These are phyloP conservation scores for Reticulascus tulasneorum DNA, from an alignment of 2,329 filamentous ascomycete species.

Conservation along the genomic window DNA sequence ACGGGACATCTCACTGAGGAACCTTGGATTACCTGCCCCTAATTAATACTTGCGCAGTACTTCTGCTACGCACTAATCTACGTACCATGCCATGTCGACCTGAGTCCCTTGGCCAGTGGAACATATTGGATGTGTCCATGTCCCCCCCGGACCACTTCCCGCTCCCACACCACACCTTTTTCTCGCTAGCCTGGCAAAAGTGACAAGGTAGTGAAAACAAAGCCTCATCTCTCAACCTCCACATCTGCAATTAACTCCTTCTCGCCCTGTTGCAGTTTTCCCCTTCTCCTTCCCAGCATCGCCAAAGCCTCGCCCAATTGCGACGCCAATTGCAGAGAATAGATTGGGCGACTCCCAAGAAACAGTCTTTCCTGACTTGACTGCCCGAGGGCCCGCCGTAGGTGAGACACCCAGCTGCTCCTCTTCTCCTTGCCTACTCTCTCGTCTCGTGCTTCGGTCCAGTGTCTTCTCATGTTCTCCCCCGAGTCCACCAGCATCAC, in stretches of 20 bases:
- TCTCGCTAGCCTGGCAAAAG: slow-evolving; percentile 22
- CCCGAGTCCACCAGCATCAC: too few relatives aligned
- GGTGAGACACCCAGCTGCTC: slow-evolving; percentile 12
- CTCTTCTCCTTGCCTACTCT: slow-evolving; percentile 5
- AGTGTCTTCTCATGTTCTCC: too few relatives aligned
- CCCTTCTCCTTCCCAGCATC: slow-evolving; percentile 20
- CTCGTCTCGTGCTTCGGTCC: slow-evolving; percentile 5
- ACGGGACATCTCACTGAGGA: too few relatives aligned
- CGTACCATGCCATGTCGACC: too few relatives aligned
- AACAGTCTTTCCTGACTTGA: too few relatives aligned
- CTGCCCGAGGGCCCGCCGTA: too few relatives aligned
- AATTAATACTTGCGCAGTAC: too few relatives aligned
- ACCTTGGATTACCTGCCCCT: too few relatives aligned
- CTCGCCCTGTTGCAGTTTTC: slow-evolving; percentile 22
- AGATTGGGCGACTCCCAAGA: too few relatives aligned
- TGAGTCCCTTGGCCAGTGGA: not conserved
- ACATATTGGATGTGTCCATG: slow-evolving; percentile 2
- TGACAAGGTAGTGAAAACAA: slow-evolving; percentile 36
- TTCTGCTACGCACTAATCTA: too few relatives aligned
- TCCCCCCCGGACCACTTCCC: slow-evolving; percentile 13
- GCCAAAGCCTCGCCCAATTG: slow-evolving; percentile 33
- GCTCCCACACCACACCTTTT: slow-evolving; percentile 21
- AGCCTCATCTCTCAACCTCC: slow-evolving; percentile 35
- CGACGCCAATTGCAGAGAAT: slow-evolving; percentile 31
- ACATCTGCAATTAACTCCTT: slow-evolving; percentile 22